Conservation (phyloP, 129 eudicot species). For the Sambucus nigra region DNA sequence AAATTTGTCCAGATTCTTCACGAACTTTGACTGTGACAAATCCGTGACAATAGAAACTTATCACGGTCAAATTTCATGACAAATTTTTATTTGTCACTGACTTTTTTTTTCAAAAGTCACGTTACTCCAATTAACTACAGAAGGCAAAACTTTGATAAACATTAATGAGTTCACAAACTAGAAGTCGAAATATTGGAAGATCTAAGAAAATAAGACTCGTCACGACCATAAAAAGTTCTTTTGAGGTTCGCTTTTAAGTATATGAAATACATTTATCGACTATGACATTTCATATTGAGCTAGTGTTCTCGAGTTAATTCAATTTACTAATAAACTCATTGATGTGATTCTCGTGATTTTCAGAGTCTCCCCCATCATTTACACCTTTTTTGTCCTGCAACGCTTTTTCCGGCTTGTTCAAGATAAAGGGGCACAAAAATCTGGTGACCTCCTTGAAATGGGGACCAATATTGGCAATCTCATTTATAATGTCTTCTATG, state of each 20-base stretch:
- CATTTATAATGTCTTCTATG: conserved; percentile 74
- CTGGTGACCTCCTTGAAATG: conserved; percentile 56
- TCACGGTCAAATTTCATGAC: no score
- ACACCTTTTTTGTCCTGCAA: conserved; percentile 62
- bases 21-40: no score
- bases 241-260: background rate
- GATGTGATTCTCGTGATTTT: conserved; percentile 57
- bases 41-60: no score
- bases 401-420: conserved; percentile 59
- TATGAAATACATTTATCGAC: background rate
- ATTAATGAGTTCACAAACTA: no score
- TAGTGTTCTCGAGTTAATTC: conserved; percentile 28
- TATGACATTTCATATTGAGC: background rate
- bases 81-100: no score
- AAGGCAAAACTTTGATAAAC: background rate
- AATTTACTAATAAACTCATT: conserved; percentile 64
- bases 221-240: background rate
- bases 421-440: conserved; percentile 55
- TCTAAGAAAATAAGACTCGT: no score
- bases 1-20: no score
- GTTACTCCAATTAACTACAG: background rate
- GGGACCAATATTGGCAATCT: conserved; percentile 58
- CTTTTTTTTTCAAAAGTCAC: no score
- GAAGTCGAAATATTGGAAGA: background rate
- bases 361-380: conserved; percentile 70